phyloP scores from a whole-genome alignment of 306 rosid species.

The Vigna radiata region DNA sequence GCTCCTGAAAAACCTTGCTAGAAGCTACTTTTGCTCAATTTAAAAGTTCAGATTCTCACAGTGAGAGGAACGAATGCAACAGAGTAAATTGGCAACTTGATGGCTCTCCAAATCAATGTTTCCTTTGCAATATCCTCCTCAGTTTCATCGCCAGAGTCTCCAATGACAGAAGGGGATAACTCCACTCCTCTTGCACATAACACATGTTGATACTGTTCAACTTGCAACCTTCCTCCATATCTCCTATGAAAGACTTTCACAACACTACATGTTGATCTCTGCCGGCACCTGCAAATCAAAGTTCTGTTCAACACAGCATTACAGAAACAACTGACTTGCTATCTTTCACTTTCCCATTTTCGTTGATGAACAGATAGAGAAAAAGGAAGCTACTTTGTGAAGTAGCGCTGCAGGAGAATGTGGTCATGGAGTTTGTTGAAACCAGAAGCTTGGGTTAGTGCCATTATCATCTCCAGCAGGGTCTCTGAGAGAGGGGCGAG shows the following conservation, averaged over 20 bases:
- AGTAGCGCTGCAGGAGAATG: slow-evolving; percentile 31
- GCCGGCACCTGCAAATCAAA: slow-evolving; percentile 37
- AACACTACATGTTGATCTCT: slow-evolving; percentile 32
- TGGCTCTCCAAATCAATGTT: slow-evolving; percentile 84
- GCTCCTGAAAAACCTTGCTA: background rate
- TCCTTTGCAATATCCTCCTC: slow-evolving; percentile 55
- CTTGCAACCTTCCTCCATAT: slow-evolving; percentile 37
- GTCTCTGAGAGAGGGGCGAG: background rate
- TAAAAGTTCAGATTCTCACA: slow-evolving; percentile 54
- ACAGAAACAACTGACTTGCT: background rate
- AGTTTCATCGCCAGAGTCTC: slow-evolving; percentile 45
- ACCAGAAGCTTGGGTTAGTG: slow-evolving; percentile 32
- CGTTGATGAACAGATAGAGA: background rate
- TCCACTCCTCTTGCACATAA: slow-evolving; percentile 19
- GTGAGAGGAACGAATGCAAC: slow-evolving; percentile 92
- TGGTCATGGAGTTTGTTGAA: slow-evolving; percentile 41
- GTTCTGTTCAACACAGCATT: background rate
- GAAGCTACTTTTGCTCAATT: background rate
- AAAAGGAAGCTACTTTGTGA: slow-evolving; percentile 52
- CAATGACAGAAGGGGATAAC: slow-evolving; percentile 37
- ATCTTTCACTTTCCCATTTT: background rate
- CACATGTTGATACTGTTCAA: slow-evolving; percentile 25
- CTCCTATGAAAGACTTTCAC: slow-evolving; percentile 34
- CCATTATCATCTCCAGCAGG: background rate
- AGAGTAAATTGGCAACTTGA: slow-evolving; percentile 85